Conservation (phyloP, 2,329 filamentous ascomycete species). For the Reticulascus tulasneorum region DNA sequence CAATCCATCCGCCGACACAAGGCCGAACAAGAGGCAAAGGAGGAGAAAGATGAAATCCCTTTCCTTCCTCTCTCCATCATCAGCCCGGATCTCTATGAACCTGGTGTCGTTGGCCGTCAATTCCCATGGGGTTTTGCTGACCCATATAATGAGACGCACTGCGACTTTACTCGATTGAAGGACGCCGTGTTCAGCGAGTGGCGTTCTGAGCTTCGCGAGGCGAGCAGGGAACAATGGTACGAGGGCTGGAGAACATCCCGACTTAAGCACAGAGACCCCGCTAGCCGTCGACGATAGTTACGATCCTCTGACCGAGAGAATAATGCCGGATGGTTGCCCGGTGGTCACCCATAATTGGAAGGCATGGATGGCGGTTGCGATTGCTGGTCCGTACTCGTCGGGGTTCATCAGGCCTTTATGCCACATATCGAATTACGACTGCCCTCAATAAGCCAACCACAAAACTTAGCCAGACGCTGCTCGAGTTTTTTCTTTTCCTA, state of each 20-base stretch:
- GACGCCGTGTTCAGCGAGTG: conserved; percentile 92
- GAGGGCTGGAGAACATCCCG: conserved; percentile 85
- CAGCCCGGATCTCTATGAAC: conserved; percentile 88
- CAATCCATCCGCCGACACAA: conserved; percentile 43
- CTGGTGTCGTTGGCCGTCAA: conserved; percentile 71
- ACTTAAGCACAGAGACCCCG: conserved; percentile 51
- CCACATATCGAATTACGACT: too few species aligned
- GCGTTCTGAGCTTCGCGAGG: conserved; percentile 85
- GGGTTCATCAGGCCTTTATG: too few species aligned
- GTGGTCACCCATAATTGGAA: too few species aligned
- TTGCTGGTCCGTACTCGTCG: too few species aligned
- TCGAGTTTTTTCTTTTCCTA: conserved; percentile 5
- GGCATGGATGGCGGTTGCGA: too few species aligned
- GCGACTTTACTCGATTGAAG: conserved; percentile 87
- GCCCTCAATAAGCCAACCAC: too few species aligned
- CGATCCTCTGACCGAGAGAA: too few species aligned
- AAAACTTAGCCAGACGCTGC: not conserved
- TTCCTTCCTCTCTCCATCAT: conserved; percentile 89
- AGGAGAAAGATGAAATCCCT: conserved; percentile 54
- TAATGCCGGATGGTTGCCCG: too few species aligned
- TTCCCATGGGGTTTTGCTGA: conserved; percentile 98
- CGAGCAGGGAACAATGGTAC: conserved; percentile 90
- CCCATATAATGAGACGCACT: conserved; percentile 85
- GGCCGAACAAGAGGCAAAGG: conserved; percentile 38
- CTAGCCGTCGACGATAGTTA: conserved; percentile 29